These are phyloP conservation scores for Irineochytrium annulatum DNA, from an alignment of 192 early-diverging fungal genomes.

Conservation along the genomic window DNA sequence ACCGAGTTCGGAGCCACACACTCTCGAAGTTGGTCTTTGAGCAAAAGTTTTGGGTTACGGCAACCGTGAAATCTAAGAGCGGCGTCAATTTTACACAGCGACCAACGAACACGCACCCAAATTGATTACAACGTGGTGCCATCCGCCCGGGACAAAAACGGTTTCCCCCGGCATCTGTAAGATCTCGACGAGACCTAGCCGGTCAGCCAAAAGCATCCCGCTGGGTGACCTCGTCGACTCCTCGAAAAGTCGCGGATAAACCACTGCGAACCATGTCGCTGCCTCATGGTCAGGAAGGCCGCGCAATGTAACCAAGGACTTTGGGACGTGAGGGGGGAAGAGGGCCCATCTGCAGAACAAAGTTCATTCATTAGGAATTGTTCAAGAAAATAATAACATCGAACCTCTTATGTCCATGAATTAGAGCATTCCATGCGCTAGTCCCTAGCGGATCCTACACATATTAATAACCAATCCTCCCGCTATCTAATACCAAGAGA, in stretches of 20 bases:
- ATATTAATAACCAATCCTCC: conserved; percentile 34
- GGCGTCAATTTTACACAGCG: not conserved
- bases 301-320: conserved; percentile 51
- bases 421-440: conserved; percentile 74
- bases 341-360: conserved; percentile 48
- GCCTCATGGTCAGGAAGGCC: conserved; percentile 62
- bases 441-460: conserved; percentile 78
- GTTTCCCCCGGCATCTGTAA: conserved; percentile 73
- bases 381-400: not conserved
- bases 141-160: conserved; percentile 78
- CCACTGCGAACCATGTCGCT: conserved; percentile 67
- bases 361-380: too few species aligned
- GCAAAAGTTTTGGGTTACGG: conserved; percentile 79
- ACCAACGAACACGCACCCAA: conserved; percentile 37
- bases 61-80: conserved; percentile 61
- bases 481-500: not conserved
- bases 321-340: conserved; percentile 67
- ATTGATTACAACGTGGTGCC: conserved; percentile 79
- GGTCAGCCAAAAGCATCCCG: conserved; percentile 49
- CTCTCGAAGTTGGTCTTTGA: conserved; percentile 60
- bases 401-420: conserved; percentile 67
- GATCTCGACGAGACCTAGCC: conserved; percentile 65
- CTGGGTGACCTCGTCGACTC: not conserved
- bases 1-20: conserved; percentile 64
- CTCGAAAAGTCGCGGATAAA: conserved; percentile 36